phyloP scores from a whole-genome alignment of 2,329 filamentous ascomycete genomes.

The Hymenoscyphus repandus region DNA sequence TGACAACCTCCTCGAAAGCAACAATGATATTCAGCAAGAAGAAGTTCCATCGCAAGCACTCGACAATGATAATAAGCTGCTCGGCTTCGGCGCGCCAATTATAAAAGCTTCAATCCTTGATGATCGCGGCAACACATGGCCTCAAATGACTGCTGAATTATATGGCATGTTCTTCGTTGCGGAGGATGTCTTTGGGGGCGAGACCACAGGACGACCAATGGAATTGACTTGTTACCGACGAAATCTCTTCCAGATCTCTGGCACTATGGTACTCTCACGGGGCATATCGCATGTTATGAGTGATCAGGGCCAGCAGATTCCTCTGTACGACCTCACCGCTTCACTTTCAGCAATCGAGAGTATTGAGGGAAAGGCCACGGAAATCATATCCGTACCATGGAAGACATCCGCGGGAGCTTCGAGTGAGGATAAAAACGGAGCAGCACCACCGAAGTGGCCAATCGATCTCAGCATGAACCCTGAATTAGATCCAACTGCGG shows the following conservation, averaged over 20 bases:
- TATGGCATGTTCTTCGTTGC: constrained; percentile 88
- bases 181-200: constrained; percentile 65
- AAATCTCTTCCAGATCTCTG: constrained; percentile 92
- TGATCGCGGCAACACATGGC: constrained; percentile 57
- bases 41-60: constrained; percentile 37
- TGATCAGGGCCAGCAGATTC: constrained; percentile 73
- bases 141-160: constrained; percentile 67
- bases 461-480: constrained; percentile 53
- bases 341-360: constrained; percentile 84
- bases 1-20: constrained; percentile 36
- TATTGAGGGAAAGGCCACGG: constrained; percentile 84
- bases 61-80: constrained; percentile 65
- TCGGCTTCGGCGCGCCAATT: constrained; percentile 65
- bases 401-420: constrained; percentile 49
- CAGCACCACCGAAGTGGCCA: constrained; percentile 48
- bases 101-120: constrained; percentile 60
- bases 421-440: constrained; percentile 37
- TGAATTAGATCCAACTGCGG: constrained; percentile 72
- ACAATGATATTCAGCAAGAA: constrained; percentile 15
- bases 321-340: constrained; percentile 72
- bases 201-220: constrained; percentile 49
- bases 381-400: constrained; percentile 96
- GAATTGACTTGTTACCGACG: constrained; percentile 93
- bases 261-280: constrained; percentile 73
- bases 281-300: constrained; percentile 65